Base-by-base conservation (phyloP, 768 basidiomycete species). In the Kwoniella europaea region DNA sequence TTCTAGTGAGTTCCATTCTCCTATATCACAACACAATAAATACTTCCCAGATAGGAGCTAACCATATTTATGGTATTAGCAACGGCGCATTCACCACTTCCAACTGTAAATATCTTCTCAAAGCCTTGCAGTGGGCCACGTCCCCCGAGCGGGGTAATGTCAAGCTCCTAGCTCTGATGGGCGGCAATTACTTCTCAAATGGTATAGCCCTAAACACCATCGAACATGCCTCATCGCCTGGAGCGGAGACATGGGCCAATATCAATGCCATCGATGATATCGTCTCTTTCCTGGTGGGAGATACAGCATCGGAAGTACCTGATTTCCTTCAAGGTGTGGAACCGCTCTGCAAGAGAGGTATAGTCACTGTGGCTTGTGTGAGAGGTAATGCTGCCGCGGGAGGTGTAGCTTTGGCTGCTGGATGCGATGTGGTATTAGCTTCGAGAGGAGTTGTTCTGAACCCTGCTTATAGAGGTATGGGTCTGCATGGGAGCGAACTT, bases 231-330 rank as follows among this genome's bases (percentile, higher is more conserved):
- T 10, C 69, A 1, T 60, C 68, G 18, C 81, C 81, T 1, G 76
- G 69, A 2, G 10, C 66, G 16, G 81, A 79, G 60, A 79, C 79
- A 16, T 79, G 78, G 81, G 69, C 61, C 13, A 82, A 82, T 61
- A 80, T 82, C 74, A 80, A 76, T 58, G 81, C 81, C 0, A 82
- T 80, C 22, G 79, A 82, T 61, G 79, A 82, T 67, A 71, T 82
- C n/a, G 76, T 79, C 62, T 79, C 79, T 24, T 80, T 74, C 74
- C 71, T 82, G 41, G 54, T 80, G 10, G 76, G 73, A 18, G 80
- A 82, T 63, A 68, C 74, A 1, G 54, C 63, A 12, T 16, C 68
- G 2, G 68, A 74, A 27, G 54, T 71, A 62, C 79, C 80, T 18
- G 58, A 65, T 0, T 75, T 76, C 64, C 60, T 79, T 55, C 18